A percentile compares a stretch with the other conserved stretches of the same genome.
Evolutionary conservation across 257 asterid species (phyloP).

Genomic region (Linaria vulgaris): DNA sequence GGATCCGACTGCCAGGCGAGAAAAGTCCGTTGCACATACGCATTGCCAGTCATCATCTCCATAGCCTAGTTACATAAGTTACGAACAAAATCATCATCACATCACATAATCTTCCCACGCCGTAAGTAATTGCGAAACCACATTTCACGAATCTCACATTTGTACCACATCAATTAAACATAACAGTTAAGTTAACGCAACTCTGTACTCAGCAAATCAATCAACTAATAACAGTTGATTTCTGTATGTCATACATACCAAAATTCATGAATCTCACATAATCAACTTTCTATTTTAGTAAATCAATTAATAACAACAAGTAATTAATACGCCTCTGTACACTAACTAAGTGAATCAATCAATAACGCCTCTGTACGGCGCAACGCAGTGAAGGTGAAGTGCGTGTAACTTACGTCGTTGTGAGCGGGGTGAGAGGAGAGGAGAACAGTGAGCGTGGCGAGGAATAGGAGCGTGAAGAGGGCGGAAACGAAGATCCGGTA

Average conservation of each 20-base stretch:
- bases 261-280: not conserved
- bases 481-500: constrained; percentile 94
- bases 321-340: not conserved
- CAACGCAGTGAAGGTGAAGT: not conserved
- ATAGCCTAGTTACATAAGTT: constrained; percentile 30
- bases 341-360: no score
- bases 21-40: constrained; percentile 54
- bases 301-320: constrained; percentile 5
- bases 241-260: no score
- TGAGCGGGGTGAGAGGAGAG: constrained; percentile 71
- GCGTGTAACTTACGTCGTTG: constrained; percentile 42
- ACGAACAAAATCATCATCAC: not conserved
- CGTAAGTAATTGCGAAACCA: not conserved
- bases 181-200: no score
- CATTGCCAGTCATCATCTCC: constrained; percentile 58
- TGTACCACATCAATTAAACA: not conserved
- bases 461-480: constrained; percentile 75
- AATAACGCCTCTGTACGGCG: no score
- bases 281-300: not conserved
- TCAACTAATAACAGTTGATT: no score
- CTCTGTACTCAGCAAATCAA: no score
- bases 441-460: constrained; percentile 83
- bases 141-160: no score
- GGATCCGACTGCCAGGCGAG: constrained; percentile 70
- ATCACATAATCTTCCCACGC: not conserved